Evolutionary conservation across 140 eudicot genomes (phyloP), one percentile per base, ranked within the genome.

Genomic region (Bidens hawaiensis): DNA sequence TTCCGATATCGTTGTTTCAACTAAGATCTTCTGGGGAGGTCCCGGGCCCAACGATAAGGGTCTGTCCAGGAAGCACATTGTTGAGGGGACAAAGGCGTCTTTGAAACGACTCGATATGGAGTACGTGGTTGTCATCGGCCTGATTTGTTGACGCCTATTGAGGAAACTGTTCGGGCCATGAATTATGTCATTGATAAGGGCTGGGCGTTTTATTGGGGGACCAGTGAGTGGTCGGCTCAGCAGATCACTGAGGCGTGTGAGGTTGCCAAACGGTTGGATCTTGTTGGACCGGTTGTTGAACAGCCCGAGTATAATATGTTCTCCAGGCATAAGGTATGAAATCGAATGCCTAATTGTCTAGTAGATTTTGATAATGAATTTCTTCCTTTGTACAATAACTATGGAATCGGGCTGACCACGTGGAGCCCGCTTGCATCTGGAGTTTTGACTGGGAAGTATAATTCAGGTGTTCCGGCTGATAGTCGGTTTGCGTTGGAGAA

Each of bases 371-470:
- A 87, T 71, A 68, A 64, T 60, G 96, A 87, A 76, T 91, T 74
- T 59, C 80, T 78, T 60, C 96, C 98, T 33, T 40, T 91, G 28
- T 91, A 87, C 61, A 78, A 6, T 48, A 87, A 78, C 73, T 91
- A 91, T 41, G 96, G 96, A 8, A 69, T 87, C 4, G 96, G 98
- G 61, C 95, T 90, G 55, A 87, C 98, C 3, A 90, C 98, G 0
- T 91, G 95, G 98, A 91, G 98, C 76, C 95, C 96, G 4, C 96
- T 91, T 54, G 96, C 98, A 3, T 91, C 98, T 15, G 98, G 95
- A 60, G 98, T 91, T 65, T 61, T 91, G 46, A 84, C 95, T 15
- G 96, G 98, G 42, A 91, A 87, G 56, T 87, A 91, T 53, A 82
- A 70, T 62, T 19, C 82, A 0, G 93, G 96, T 6, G 60, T 80